These are phyloP conservation scores for Globisporangium paddicum DNA, from an alignment of 352 stramenopile species.

Conservation along the genomic window DNA sequence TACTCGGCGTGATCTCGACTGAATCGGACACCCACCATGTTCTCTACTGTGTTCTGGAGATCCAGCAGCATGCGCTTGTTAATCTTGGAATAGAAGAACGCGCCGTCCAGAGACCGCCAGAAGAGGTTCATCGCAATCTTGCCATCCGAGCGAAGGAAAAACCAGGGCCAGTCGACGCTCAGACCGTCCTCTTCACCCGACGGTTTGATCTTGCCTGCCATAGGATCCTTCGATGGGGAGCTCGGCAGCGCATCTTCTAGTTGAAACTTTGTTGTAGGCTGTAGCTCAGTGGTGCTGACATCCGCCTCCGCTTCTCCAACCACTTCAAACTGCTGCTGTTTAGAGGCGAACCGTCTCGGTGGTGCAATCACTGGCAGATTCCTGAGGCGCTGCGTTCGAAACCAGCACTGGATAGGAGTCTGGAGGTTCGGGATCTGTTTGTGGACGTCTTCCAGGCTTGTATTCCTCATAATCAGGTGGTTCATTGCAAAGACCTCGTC, in stretches of 20 bases:
- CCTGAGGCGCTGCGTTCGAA: constrained; percentile 39
- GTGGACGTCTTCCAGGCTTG: constrained; percentile 22
- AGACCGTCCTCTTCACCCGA: constrained; percentile 16
- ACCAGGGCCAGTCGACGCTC: constrained; percentile 73
- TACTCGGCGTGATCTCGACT: constrained; percentile 29
- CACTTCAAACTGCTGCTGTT: background rate
- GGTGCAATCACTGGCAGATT: background rate
- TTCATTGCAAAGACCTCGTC: constrained; percentile 71
- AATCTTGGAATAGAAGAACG: constrained; percentile 56
- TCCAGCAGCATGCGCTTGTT: constrained; percentile 29
- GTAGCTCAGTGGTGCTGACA: background rate
- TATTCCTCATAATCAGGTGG: constrained; percentile 32
- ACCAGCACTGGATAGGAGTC: constrained; percentile 50
- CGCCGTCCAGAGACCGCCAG: constrained; percentile 65
- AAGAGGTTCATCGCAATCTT: constrained; percentile 86
- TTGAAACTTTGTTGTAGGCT: background rate
- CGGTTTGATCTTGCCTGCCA: background rate
- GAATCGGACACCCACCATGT: constrained; percentile 32
- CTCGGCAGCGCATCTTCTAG: background rate
- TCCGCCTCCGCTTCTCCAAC: too few species aligned
- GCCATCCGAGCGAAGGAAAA: constrained; percentile 69
- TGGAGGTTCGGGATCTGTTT: constrained; percentile 27
- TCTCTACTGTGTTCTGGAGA: constrained; percentile 27
- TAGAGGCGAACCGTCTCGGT: background rate
- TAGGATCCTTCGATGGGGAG: background rate